Evolutionary conservation across 768 basidiomycete genomes (phyloP), one percentile per base, ranked within the genome.

Genomic region (Leccinum pellstonianum): DNA sequence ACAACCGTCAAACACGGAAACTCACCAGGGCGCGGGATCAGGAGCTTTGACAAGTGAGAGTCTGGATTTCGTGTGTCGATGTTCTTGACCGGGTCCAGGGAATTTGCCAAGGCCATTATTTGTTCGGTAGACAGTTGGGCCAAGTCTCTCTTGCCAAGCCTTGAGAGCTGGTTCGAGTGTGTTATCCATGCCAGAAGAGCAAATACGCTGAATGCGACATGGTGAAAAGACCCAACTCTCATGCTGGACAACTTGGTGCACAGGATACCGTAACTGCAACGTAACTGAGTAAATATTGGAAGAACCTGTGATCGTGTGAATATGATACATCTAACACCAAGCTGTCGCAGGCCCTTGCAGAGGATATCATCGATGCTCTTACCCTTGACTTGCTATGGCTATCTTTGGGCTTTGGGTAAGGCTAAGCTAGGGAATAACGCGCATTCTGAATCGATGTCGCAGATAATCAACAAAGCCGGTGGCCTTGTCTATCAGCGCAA

Each of bases 401-500:
- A 84, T 93, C 71, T 91, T 83, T 69, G 84, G 88, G 67, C 84
- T 93, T 54, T 93, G 92, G 91, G 91, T 90, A 77, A 55, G 79
- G 70, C 47, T 54, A 54, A 37, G 10, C 31, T n/a, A 35, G 15
- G 55, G 51, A 41, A 57, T 14, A 11, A 53, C 1, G 52, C 43
- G 7, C 35, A 21, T 38, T 50, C 67, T 54, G 48, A 62, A 54
- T 27, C 25, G 49, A 12, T 27, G 38, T 19, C 73, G 59, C 72
- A 94, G 91, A 86, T 98, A 58, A 96, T 98, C 69, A 98, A 98
- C 76, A 98, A 98, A 79, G 97, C 97, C 14, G 97, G 97, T 27
- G 97, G 97, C 7, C 83, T 98, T 35, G 90, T 98, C 48, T 98
- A 95, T 77, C 90, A 95, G 66, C 85, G 91, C 59, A 93, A 88